These are phyloP conservation scores for Tolypocladium ophioglossoides DNA, from an alignment of 2,329 filamentous ascomycete species.

Conservation along the genomic window DNA sequence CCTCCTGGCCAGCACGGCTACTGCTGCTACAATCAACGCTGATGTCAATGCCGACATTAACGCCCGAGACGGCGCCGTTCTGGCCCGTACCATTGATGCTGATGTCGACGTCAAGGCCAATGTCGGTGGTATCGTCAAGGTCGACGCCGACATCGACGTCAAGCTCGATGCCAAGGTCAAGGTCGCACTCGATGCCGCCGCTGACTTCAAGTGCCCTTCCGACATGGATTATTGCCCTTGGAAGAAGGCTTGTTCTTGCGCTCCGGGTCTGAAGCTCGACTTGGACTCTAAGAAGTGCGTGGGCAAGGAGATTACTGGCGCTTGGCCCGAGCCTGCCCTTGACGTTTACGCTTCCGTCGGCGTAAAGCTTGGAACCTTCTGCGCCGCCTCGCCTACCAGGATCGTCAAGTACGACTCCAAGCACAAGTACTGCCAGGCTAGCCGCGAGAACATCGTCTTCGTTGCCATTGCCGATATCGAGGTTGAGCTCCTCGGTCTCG, in stretches of 20 bases:
- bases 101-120: conserved; percentile 1
- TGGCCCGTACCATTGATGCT: no score
- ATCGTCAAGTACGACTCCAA: conserved; percentile 21
- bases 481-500: conserved; percentile 13
- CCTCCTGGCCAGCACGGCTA: conserved; percentile 12
- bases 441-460: conserved; percentile 21
- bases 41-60: conserved; percentile 6
- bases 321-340: conserved; percentile 22
- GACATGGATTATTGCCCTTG: conserved; percentile 26
- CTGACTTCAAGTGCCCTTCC: conserved; percentile 19
- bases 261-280: conserved; percentile 29
- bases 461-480: conserved; percentile 19
- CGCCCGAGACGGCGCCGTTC: no score
- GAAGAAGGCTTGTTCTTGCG: conserved; percentile 31
- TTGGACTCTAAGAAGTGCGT: conserved; percentile 14
- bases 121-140: conserved; percentile 5
- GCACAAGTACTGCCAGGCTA: conserved; percentile 25
- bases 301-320: conserved; percentile 15
- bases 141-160: conserved; percentile 3
- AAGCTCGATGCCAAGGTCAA: conserved; percentile 7
- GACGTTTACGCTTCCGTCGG: conserved; percentile 13
- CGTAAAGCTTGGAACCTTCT: conserved; percentile 20
- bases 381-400: conserved; percentile 22
- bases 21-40: conserved; percentile 1
- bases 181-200: conserved; percentile 9